Evolutionary conservation across 768 basidiomycete genomes (phyloP), one percentile per base, ranked within the genome.

Genomic region (Mycena epipterygia): DNA sequence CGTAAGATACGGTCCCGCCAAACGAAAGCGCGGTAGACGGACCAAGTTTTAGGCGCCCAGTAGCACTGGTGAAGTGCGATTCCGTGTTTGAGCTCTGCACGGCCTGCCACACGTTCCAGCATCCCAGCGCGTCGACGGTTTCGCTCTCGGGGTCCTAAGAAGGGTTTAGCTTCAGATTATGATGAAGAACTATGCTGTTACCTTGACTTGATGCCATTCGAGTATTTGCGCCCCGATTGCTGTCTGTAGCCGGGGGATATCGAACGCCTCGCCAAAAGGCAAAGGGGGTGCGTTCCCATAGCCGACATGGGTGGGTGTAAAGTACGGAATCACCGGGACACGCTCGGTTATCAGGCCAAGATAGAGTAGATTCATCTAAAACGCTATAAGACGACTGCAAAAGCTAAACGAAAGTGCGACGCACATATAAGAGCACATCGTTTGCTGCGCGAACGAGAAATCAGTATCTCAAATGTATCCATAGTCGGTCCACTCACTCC

Each of bases 361-460:
- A 61, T 83, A 84, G 21, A 84, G 66, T 12, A 83, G 67, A 72
- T 84, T 84, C 71, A 77, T 77, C 78, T 82, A 73, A 14, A 8
- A 33, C 21, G 32, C 8, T 13, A 41, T 51, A 2, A 55, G 35
- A n/a, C 14, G 2, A 14, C 4, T 19, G 61, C 6, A 35, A n/a
- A 16, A 11, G 49, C 25, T 52, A 27, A 46, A 41, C 1, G 11
- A 16, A 14, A 44, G 1, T 17, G 42, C 3, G 49, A 62, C 79
- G 48, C 32, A 82, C 81, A 41, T 80, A 82, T 46, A 85, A 80
- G 81, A 87, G 84, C 30, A 85, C 83, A 71, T 86, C 85, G 77
- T 87, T 87, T 11, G 85, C 85, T 86, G 72, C 44, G 65, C 5
- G 35, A 30, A n/a, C 7, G 8, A 23, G n/a, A n/a, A n/a, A 59